Conservation (phyloP, 768 basidiomycete genomes). For the Obba rivulosa region DNA sequence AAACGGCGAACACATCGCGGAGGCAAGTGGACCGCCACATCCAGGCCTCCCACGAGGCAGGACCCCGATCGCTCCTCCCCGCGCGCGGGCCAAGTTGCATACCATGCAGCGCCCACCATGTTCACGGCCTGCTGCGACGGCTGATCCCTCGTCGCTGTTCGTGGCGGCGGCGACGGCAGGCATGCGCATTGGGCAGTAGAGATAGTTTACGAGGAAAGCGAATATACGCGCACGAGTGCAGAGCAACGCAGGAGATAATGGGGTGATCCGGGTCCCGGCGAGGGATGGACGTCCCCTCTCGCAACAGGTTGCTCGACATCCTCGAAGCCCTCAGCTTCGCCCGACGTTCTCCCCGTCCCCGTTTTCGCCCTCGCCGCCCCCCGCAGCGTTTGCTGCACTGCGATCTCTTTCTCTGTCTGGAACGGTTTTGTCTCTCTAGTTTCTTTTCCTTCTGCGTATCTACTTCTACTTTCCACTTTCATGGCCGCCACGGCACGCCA, state of each 20-base stretch:
- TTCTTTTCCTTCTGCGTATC: not conserved
- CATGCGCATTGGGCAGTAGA: too few relatives aligned
- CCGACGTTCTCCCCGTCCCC: conserved; percentile 6
- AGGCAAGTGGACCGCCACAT: not conserved
- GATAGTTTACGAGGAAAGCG: too few relatives aligned
- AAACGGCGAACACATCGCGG: not conserved
- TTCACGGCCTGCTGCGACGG: not conserved
- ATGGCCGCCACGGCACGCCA: conserved; percentile 68
- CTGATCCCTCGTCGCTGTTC: too few relatives aligned
- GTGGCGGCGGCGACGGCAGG: too few relatives aligned
- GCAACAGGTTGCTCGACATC: not conserved
- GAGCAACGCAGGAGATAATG: not conserved
- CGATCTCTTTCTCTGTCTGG: conserved; percentile 22
- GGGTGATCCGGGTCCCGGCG: not conserved
- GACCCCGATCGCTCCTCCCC: not conserved
- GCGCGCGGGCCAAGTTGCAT: not conserved
- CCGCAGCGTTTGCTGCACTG: conserved; percentile 16
- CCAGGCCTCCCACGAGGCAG: not conserved
- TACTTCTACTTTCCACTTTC: conserved; percentile 2
- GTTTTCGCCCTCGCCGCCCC: conserved; percentile 4
- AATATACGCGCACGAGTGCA: too few relatives aligned
- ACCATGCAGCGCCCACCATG: not conserved
- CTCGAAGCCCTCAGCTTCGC: not conserved
- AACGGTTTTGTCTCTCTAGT: not conserved
- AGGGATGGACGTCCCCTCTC: not conserved